Percentiles rank a stretch among this genome's conserved stretches.
Conservation (phyloP, 352 stramenopile genomes). For the Pythium volutum region DNA sequence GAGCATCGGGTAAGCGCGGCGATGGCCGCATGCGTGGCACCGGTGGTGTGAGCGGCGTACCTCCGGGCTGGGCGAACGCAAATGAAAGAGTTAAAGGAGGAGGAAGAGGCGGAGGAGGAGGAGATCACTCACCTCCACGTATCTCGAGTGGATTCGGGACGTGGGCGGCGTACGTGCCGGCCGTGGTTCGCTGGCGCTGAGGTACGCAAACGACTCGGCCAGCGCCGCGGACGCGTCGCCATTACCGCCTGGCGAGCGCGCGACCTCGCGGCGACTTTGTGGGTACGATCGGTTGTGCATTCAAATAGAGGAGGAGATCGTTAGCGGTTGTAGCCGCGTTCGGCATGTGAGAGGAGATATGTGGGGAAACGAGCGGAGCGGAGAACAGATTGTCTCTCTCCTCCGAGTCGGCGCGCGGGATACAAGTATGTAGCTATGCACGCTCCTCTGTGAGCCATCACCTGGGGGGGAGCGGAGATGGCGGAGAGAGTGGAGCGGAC, state of each 20-base stretch:
- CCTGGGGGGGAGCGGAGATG: background rate
- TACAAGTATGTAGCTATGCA: constrained; percentile 5
- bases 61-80: too few species aligned
- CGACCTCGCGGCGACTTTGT: constrained; percentile 12
- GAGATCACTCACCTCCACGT: constrained; percentile 11
- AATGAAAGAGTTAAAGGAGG: too few species aligned
- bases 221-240: constrained; percentile 12
- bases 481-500: background rate
- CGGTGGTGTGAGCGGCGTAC: background rate
- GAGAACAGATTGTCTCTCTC: background rate
- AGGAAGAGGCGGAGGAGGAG: background rate
- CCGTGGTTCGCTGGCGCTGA: constrained; percentile 22
- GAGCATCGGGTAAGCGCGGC: constrained; percentile 3
- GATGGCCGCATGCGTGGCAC: background rate
- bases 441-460: background rate
- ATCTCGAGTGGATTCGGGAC: constrained; percentile 16
- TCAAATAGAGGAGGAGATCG: background rate
- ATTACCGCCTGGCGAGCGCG: constrained; percentile 9
- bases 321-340: background rate
- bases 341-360: constrained; percentile 9
- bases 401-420: background rate
- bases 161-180: constrained; percentile 19
- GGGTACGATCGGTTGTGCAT: constrained; percentile 22
- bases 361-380: background rate
- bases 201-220: constrained; percentile 20